These are phyloP conservation scores for Neurospora sp. DNA, from an alignment of 495 filamentous ascomycete genomes.

Conservation along the genomic window DNA sequence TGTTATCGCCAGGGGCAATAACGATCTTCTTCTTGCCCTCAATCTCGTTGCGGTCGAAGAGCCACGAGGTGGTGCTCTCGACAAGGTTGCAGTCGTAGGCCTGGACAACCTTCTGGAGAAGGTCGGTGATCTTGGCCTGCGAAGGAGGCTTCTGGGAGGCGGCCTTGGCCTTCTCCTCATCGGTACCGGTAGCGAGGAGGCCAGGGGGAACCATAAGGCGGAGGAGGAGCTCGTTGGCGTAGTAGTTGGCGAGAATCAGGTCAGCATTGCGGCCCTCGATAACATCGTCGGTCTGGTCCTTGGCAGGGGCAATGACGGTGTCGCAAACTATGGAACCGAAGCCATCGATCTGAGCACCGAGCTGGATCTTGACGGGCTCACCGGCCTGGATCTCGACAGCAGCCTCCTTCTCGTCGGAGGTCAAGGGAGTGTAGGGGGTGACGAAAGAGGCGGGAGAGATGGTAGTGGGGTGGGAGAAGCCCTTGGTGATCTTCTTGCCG, in stretches of 20 bases:
- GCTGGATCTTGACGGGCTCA: conserved; percentile 88
- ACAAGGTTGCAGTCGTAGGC: conserved; percentile 86
- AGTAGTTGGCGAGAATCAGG: conserved; percentile 81
- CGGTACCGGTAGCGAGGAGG: conserved; percentile 67
- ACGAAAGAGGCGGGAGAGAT: conserved; percentile 90
- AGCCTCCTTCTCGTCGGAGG: conserved; percentile 75
- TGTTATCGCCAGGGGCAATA: conserved; percentile 68
- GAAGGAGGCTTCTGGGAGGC: conserved; percentile 67
- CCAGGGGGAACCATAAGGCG: conserved; percentile 85
- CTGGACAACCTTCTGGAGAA: conserved; percentile 86
- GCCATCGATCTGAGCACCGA: conserved; percentile 96
- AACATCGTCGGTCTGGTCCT: conserved; percentile 45
- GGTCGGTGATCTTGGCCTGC: conserved; percentile 70
- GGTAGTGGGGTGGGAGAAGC: conserved; percentile 88
- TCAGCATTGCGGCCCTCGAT: conserved; percentile 69
- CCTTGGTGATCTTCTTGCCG: conserved; percentile 92
- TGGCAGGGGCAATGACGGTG: conserved; percentile 60
- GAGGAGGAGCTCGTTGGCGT: conserved; percentile 89
- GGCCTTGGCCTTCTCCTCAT: conserved; percentile 91
- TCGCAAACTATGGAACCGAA: conserved; percentile 96
- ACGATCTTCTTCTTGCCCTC: conserved; percentile 99
- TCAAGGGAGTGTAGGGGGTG: conserved; percentile 91
- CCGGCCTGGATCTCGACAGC: conserved; percentile 64
- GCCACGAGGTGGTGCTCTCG: conserved; percentile 94
- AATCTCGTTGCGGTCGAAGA: conserved; percentile 93